phyloP scores from a whole-genome alignment of 176 grass and related monocot genomes.

The Panicum miliaceum region DNA sequence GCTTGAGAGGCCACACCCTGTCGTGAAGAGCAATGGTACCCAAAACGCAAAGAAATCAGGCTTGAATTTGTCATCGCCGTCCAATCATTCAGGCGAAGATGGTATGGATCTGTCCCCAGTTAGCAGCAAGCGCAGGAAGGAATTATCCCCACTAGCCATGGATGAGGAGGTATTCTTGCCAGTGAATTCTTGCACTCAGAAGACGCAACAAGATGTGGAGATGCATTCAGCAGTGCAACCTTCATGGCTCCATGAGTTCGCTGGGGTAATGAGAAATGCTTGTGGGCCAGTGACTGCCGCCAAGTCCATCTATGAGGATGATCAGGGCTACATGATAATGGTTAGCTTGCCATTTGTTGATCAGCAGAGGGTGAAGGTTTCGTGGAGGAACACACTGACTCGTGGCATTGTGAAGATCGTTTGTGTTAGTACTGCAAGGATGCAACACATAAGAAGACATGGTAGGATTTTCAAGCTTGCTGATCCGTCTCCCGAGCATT shows the following conservation, averaged over 20 bases:
- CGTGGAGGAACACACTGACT: conserved; percentile 86
- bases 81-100: conserved; percentile 74
- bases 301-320: conserved; percentile 95
- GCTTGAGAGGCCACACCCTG: conserved; percentile 63
- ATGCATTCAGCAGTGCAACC: conserved; percentile 61
- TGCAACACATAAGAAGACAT: conserved; percentile 65
- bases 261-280: conserved; percentile 79
- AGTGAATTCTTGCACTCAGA: conserved; percentile 53
- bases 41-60: conserved; percentile 72
- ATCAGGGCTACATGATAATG: conserved; percentile 77
- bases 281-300: conserved; percentile 81
- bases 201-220: conserved; percentile 59
- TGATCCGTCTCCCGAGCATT: conserved; percentile 76
- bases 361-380: conserved; percentile 93
- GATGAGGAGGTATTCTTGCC: conserved; percentile 86
- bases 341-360: conserved; percentile 89
- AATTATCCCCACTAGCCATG: conserved; percentile 57
- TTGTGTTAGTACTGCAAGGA: conserved; percentile 77
- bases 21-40: conserved; percentile 49
- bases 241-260: conserved; percentile 74
- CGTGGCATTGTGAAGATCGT: conserved; percentile 90
- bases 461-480: conserved; percentile 73
- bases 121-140: conserved; percentile 83
- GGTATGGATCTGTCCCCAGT: conserved; percentile 90
- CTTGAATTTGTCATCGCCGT: conserved; percentile 82